Percentiles rank a stretch among this genome's conserved stretches.
phyloP scores from a whole-genome alignment of 208 protist genomes.

The Crithidia brevicula region DNA sequence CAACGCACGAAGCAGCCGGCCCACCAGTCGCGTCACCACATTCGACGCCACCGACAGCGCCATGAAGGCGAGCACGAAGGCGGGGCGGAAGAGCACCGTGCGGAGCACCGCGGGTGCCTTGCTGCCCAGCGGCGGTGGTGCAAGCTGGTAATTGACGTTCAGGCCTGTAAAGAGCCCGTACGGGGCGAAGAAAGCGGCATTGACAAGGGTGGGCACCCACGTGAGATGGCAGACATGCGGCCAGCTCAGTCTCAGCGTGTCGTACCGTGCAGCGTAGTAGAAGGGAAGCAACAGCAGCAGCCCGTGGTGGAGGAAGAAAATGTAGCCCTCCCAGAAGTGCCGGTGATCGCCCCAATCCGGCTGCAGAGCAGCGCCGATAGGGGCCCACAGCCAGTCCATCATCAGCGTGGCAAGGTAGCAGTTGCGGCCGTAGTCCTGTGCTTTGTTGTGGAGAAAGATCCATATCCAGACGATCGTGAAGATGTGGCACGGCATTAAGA shows the following conservation, averaged over 20 bases:
- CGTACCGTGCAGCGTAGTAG: constrained; percentile 70
- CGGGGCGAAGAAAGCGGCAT: constrained; percentile 55
- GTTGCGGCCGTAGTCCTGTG: constrained; percentile 42
- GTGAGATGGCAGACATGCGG: constrained; percentile 65
- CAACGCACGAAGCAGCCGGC: neutral
- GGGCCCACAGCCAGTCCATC: constrained; percentile 59
- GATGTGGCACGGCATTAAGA: constrained; percentile 87
- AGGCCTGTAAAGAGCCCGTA: constrained; percentile 59
- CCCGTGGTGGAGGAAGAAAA: constrained; percentile 70
- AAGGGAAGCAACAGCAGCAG: constrained; percentile 65
- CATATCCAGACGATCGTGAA: constrained; percentile 61
- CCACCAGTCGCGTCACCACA: constrained; percentile 23
- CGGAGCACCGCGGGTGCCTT: constrained; percentile 18
- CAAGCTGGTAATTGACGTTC: constrained; percentile 83
- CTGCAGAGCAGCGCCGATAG: constrained; percentile 30
- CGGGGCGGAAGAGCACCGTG: constrained; percentile 43
- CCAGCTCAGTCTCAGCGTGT: constrained; percentile 44
- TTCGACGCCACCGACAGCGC: constrained; percentile 38
- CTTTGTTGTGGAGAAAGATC: constrained; percentile 39
- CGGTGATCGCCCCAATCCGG: constrained; percentile 79
- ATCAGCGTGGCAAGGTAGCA: constrained; percentile 71
- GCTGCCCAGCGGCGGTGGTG: constrained; percentile 50
- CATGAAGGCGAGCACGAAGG: constrained; percentile 45
- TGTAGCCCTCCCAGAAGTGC: constrained; percentile 45
- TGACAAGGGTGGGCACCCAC: constrained; percentile 51